Base-by-base conservation (phyloP, 2,329 filamentous ascomycete species). In the Coniella lustricola region DNA sequence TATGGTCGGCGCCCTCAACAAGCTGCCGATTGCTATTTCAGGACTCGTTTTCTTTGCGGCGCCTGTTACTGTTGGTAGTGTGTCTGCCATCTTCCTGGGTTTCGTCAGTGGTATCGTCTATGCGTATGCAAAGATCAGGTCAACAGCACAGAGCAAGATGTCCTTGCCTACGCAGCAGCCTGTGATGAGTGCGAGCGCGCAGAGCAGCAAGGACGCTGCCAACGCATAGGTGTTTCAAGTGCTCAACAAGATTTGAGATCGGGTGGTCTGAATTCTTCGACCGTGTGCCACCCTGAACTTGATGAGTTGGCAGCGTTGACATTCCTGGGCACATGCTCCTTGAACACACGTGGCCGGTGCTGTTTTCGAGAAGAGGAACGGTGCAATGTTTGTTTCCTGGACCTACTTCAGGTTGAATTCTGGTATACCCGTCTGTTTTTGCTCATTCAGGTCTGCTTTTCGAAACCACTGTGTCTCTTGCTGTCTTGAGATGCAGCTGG, bases 1-100 rank as follows among this genome's bases (percentile, higher is more conserved):
- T 25, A 97, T 98, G 91, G 93, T 97, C 49, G 93, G 93, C 54
- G 89, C 91, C 16, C 76, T 98, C 61, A 98, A 98, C 79, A 98
- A 98, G 76, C 83, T 98, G 29, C 93, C 93, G 36, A 90, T 98
- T 59, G 93, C 93, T 48, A 67, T 98, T 57, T 91, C 85, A 55
- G 93, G 93, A 22, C 79, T 98, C 35, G 70, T 98, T 60, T 98
- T 98, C 77, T 98, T 98, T 70, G 81, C 93, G 54, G 90, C 90
- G 0, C 90, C 93, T 0, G 86, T 95, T 59, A 97, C 93, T 0
- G 79, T 96, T 54, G 90, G 89, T 59, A 93, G 88, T 62, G 87
- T 95, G 10, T 88, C 88, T 18, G 93, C 93, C 59, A 97, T 98
- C 61, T 75, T 83, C 53, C 77, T 98, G 51, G 93, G 91, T 32